Percentiles rank a stretch among this genome's conserved stretches.
Evolutionary conservation across 2,329 filamentous ascomycete species (phyloP).

Genomic region (Fusarium algeriense): DNA sequence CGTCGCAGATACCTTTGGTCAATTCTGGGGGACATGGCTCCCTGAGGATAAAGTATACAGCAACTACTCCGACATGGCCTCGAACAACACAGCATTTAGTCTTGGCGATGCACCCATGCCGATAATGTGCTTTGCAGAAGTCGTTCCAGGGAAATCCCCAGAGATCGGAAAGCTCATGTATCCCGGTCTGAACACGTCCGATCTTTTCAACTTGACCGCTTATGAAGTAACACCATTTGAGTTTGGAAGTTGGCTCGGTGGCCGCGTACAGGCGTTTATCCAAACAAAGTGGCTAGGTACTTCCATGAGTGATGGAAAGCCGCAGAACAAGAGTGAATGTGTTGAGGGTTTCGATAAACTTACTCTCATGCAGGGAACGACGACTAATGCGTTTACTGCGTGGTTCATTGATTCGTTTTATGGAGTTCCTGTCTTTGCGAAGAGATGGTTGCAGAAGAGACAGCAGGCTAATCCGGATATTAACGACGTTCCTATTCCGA

Average conservation of each 20-base stretch:
- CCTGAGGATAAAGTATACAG: slow-evolving; percentile 28
- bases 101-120: slow-evolving; percentile 47
- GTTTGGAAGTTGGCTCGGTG: slow-evolving; percentile 50
- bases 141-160: slow-evolving; percentile 46
- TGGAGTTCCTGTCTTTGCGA: slow-evolving; percentile 42
- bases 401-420: slow-evolving; percentile 48
- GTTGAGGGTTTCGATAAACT: slow-evolving; percentile 50
- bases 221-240: slow-evolving; percentile 52
- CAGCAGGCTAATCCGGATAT: slow-evolving; percentile 30
- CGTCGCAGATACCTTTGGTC: slow-evolving; percentile 45
- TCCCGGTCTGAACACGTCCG: slow-evolving; percentile 44
- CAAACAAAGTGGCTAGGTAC: slow-evolving; percentile 48
- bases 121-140: slow-evolving; percentile 46
- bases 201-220: slow-evolving; percentile 48
- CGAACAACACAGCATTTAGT: slow-evolving; percentile 24
- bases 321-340: slow-evolving; percentile 46
- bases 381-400: slow-evolving; percentile 45
- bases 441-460: slow-evolving; percentile 27
- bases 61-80: slow-evolving; percentile 45
- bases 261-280: slow-evolving; percentile 48
- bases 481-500: slow-evolving; percentile 34
- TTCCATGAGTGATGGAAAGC: slow-evolving; percentile 43
- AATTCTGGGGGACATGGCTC: slow-evolving; percentile 46
- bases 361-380: slow-evolving; percentile 49
- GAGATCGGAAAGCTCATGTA: slow-evolving; percentile 47